phyloP scores from a whole-genome alignment of 305 asterid genomes.

The Salvia sclarea region DNA sequence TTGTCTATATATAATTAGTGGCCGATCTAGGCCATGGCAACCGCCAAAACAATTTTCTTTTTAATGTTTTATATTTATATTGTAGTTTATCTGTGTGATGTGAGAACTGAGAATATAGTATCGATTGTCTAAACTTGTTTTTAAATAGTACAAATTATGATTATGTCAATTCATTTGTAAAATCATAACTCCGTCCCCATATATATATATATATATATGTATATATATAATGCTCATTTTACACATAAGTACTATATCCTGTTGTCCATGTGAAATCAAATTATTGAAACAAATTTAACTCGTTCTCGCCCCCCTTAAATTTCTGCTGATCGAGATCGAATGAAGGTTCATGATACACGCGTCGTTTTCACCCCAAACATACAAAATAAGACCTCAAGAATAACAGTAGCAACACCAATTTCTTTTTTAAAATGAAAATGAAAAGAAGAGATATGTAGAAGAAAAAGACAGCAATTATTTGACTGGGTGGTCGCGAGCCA shows the following conservation, averaged over 20 bases:
- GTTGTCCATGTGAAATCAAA: not conserved
- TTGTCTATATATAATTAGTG: too few relatives aligned
- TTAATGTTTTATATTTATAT: too few relatives aligned
- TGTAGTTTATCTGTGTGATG: too few relatives aligned
- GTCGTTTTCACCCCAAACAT: slow-evolving; percentile 27
- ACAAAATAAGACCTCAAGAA: slow-evolving; percentile 31
- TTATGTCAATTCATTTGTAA: too few relatives aligned
- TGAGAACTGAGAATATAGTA: too few relatives aligned
- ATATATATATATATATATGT: too few relatives aligned
- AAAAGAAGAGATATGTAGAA: not conserved
- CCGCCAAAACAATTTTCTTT: too few relatives aligned
- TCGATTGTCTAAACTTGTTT: too few relatives aligned
- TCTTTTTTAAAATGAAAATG: not conserved
- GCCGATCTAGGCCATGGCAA: too few relatives aligned
- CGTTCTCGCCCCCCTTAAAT: not conserved
- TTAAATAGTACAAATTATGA: too few relatives aligned
- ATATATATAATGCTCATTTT: too few relatives aligned
- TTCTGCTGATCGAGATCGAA: not conserved
- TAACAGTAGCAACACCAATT: slow-evolving; percentile 23
- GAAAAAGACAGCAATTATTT: slow-evolving; percentile 32
- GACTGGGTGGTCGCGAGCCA: slow-evolving; percentile 27
- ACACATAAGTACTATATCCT: not conserved
- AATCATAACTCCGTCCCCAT: too few relatives aligned
- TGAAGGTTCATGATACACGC: slow-evolving; percentile 10
- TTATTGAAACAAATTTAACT: not conserved